Conservation (phyloP, 345 rosid genomes). For the Eucalyptus guilfoylei region DNA sequence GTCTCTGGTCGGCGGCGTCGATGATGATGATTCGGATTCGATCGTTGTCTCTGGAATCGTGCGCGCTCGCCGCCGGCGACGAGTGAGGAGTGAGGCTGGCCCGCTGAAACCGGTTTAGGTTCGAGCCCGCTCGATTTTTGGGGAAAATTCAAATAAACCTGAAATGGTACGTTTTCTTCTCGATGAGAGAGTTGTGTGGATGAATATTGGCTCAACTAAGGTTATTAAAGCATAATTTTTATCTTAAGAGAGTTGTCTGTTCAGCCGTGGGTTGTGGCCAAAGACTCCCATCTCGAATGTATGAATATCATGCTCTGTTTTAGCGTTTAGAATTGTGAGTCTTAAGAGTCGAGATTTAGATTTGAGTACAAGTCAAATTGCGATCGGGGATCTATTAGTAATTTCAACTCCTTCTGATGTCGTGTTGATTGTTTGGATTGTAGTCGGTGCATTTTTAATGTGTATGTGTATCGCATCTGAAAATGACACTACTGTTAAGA, state of each 20-base stretch:
- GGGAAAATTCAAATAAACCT: neutral
- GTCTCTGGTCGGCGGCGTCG: neutral
- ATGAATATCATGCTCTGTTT: too few species aligned
- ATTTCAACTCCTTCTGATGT: neutral
- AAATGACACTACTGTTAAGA: too few species aligned
- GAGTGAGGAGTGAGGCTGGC: neutral
- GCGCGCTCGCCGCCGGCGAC: neutral
- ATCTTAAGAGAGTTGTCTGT: neutral
- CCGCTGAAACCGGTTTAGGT: too few species aligned
- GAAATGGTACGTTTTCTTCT: neutral
- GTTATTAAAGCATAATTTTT: neutral
- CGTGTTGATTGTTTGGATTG: too few species aligned
- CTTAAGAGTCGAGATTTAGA: too few species aligned
- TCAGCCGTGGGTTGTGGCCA: neutral
- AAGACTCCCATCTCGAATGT: neutral
- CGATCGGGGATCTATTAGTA: neutral
- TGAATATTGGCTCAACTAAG: neutral
- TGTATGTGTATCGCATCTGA: too few species aligned
- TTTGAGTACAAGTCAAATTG: too few species aligned
- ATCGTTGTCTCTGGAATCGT: neutral
- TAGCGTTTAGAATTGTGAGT: neutral
- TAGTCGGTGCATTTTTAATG: too few species aligned
- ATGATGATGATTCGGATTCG: neutral
- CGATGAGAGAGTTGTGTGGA: fast-evolving
- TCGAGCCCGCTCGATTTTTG: neutral